phyloP scores from a whole-genome alignment of 1,139 yeast genomes.

The Suhomyces guaymorum region DNA sequence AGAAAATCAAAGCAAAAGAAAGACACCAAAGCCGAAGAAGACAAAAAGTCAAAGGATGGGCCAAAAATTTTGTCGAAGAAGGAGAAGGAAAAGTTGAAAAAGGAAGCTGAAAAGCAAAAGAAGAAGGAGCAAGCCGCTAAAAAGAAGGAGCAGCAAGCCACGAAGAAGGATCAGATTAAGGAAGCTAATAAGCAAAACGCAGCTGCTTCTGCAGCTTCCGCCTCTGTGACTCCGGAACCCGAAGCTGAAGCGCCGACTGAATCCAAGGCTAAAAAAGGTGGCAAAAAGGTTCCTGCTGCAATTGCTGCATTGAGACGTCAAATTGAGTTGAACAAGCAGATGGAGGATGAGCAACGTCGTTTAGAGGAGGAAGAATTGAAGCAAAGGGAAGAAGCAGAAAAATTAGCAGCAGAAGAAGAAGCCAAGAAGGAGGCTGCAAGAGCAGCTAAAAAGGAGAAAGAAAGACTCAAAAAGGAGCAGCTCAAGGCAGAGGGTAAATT shows the following conservation, averaged over 20 bases:
- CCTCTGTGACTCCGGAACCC: constrained; percentile 27
- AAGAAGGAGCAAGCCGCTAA: constrained; percentile 90
- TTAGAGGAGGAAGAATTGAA: constrained; percentile 72
- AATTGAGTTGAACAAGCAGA: constrained; percentile 80
- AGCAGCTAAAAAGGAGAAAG: constrained; percentile 78
- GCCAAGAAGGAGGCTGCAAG: constrained; percentile 67
- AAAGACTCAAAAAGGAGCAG: constrained; percentile 74
- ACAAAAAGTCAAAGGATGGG: constrained; percentile 52
- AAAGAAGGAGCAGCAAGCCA: constrained; percentile 69
- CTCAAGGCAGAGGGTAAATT: constrained; percentile 91
- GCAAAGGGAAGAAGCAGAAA: constrained; percentile 60
- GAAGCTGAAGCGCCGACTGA: constrained; percentile 23
- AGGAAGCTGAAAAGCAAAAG: constrained; percentile 91
- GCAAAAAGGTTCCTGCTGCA: constrained; percentile 75
- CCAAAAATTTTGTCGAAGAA: constrained; percentile 87
- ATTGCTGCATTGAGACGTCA: constrained; percentile 81
- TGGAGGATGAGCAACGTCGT: constrained; percentile 69
- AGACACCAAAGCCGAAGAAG: constrained; percentile 56
- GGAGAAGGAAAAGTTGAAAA: constrained; percentile 96
- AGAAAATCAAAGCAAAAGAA: constrained; percentile 78
- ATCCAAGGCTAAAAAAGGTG: constrained; percentile 47
- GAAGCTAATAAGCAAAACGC: constrained; percentile 60
- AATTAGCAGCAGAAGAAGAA: constrained; percentile 63
- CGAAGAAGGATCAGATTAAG: constrained; percentile 63
- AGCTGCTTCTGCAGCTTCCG: constrained; percentile 44